Conservation (phyloP, 352 stramenopile species). For the Nothophytophthora sp. region DNA sequence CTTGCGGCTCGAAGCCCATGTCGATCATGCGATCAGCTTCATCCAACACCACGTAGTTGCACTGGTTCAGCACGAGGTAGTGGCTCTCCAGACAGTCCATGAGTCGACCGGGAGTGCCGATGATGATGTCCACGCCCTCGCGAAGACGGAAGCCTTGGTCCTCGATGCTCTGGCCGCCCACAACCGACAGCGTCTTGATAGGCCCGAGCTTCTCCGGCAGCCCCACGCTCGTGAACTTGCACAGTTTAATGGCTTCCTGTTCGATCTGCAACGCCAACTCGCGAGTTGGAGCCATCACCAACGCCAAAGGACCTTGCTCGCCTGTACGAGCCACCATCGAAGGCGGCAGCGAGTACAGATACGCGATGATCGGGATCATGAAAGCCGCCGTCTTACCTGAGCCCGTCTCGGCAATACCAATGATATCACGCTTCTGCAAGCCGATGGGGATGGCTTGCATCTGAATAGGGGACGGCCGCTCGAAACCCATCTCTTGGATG, state of each 20-base stretch:
- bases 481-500: slow-evolving; percentile 93
- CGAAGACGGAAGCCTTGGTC: slow-evolving; percentile 96
- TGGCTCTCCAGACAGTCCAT: slow-evolving; percentile 98
- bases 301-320: slow-evolving; percentile 95
- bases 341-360: slow-evolving; percentile 92
- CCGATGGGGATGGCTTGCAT: slow-evolving; percentile 97
- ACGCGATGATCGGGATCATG: slow-evolving; percentile 96
- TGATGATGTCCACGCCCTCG: slow-evolving; percentile 97
- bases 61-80: slow-evolving; percentile 99
- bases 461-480: slow-evolving; percentile 98
- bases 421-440: slow-evolving; percentile 96
- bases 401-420: slow-evolving; percentile 99
- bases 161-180: slow-evolving; percentile 96
- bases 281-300: slow-evolving; percentile 99
- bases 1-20: slow-evolving; percentile 97
- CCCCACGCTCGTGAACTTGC: slow-evolving; percentile 84
- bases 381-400: slow-evolving; percentile 99
- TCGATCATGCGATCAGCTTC: slow-evolving; percentile 99
- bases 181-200: slow-evolving; percentile 87
- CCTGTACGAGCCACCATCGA: slow-evolving; percentile 83
- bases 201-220: slow-evolving; percentile 50
- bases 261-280: slow-evolving; percentile 99
- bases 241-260: slow-evolving; percentile 93
- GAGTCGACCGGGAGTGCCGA: slow-evolving; percentile 98
- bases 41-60: slow-evolving; percentile 99